Evolutionary conservation across 225 moss, liverwort and hornwort genomes (phyloP).

Genomic region (Marchantia paleacea): DNA sequence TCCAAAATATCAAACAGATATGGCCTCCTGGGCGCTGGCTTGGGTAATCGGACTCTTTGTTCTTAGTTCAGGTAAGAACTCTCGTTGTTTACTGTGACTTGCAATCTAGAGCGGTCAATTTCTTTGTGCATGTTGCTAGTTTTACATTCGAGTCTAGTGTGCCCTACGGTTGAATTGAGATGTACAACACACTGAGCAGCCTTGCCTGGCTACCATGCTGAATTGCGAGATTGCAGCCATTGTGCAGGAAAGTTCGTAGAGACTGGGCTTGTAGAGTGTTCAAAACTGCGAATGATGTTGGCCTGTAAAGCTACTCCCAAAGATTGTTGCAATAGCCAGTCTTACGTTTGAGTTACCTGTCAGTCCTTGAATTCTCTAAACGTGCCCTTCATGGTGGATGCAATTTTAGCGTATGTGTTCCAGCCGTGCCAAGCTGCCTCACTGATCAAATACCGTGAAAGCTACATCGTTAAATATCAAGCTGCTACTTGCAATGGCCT

Average conservation of each 20-base stretch:
- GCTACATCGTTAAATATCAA: slow-evolving; percentile 3
- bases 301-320: not conserved
- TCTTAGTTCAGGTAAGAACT: not conserved
- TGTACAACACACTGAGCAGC: too few species aligned
- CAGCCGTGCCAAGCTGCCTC: not conserved
- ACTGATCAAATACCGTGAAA: not conserved
- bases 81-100: not conserved
- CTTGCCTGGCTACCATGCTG: not conserved
- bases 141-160: too few species aligned
- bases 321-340: not conserved
- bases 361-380: not conserved
- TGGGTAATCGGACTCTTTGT: not conserved
- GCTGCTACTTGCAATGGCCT: not conserved
- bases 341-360: not conserved
- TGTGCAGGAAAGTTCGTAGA: not conserved
- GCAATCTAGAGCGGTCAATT: not conserved
- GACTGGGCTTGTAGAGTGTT: too few species aligned
- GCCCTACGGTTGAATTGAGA: not conserved
- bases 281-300: not conserved
- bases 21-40: not conserved
- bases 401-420: not conserved
- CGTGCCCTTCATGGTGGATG: not conserved
- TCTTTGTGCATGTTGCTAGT: not conserved
- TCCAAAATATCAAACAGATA: too few species aligned
- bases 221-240: not conserved